Conservation (phyloP, 1,284 basidiomycete genomes). For the Testicularia cyperi region DNA sequence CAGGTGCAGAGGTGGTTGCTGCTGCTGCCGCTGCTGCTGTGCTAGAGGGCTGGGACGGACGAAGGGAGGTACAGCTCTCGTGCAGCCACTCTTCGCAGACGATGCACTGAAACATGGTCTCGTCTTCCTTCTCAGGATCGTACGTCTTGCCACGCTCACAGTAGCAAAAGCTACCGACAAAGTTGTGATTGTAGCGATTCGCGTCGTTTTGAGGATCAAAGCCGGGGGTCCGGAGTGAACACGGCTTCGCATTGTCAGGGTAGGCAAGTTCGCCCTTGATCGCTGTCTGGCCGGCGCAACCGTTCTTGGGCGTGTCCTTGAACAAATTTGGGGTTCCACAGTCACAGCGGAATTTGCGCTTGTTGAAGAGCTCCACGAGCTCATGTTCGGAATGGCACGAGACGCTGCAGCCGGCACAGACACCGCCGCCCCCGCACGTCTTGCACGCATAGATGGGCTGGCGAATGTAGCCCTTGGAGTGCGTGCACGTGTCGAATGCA, state of each 20-base stretch:
- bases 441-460: constrained; percentile 61
- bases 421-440: constrained; percentile 58
- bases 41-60: constrained; percentile 1
- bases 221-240: constrained; percentile 38
- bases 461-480: constrained; percentile 56
- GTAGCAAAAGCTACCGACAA: constrained; percentile 61
- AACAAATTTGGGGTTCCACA: constrained; percentile 54
- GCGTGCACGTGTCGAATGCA: constrained; percentile 60
- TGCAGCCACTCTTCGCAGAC: constrained; percentile 62
- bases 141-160: constrained; percentile 59
- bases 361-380: constrained; percentile 59
- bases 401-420: constrained; percentile 61
- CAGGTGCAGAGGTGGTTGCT: not conserved
- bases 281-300: constrained; percentile 1
- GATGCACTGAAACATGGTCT: constrained; percentile 61
- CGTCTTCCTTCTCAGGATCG: constrained; percentile 61
- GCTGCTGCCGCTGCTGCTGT: not conserved
- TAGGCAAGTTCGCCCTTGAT: constrained; percentile 18
- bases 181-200: constrained; percentile 59
- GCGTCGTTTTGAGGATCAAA: constrained; percentile 49
- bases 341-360: constrained; percentile 57
- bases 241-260: constrained; percentile 34
- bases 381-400: constrained; percentile 60
- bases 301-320: constrained; percentile 23
- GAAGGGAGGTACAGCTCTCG: constrained; percentile 56